Evolutionary conservation across 2,329 filamentous ascomycete genomes (phyloP), one percentile per base, ranked within the genome.

Genomic region (Xenosphaeropsis pyriputrescens): DNA sequence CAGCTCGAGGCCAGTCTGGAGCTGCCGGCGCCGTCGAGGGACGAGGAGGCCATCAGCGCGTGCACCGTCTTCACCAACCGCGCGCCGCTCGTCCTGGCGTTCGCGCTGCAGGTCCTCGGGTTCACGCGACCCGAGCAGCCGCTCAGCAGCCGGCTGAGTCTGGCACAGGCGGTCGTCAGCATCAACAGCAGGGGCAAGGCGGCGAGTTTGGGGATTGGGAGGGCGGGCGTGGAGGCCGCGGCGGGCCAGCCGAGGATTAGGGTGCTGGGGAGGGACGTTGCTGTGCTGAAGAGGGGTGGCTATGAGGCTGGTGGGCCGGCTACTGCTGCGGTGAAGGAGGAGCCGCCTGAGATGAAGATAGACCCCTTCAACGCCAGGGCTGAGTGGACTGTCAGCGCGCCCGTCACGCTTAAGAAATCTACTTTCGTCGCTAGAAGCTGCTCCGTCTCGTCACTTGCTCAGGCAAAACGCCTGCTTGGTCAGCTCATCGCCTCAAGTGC

Each of bases 61-160:
- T 71, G 72, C 1, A 61, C 64, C 0, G 47, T 93, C 2, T 62
- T 77, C 43, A 91, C 84, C 0, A 93, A 93, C 50, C 68, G 86
- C 30, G 85, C 86, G 2, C 85, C 86, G 1, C 61, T 93, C 2
- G 75, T 93, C 2, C 66, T 93, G 5, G 85, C 85, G 0, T 93
- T 93, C 56, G 76, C 80, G 1, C 71, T 85, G 12, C 72, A 75
- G 42, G 54, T 89, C 35, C 55, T 93, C 34, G 78, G 81, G 34
- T 77, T 80, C 52, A 93, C 84, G 0, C 89, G 88, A 79, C 82
- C 85, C 0, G 78, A 83, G 46, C 86, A 94, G 53, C 85, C 85
- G 3, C 65, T 79, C 3, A 91, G 83, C n/a, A 89, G 84, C 53
- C 68, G 84, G 34, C 61, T 93, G 15, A 93, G 85, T 52, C 62